These are phyloP conservation scores for Leucocoprinus birnbaumii DNA, from an alignment of 768 basidiomycete genomes.

Conservation along the genomic window DNA sequence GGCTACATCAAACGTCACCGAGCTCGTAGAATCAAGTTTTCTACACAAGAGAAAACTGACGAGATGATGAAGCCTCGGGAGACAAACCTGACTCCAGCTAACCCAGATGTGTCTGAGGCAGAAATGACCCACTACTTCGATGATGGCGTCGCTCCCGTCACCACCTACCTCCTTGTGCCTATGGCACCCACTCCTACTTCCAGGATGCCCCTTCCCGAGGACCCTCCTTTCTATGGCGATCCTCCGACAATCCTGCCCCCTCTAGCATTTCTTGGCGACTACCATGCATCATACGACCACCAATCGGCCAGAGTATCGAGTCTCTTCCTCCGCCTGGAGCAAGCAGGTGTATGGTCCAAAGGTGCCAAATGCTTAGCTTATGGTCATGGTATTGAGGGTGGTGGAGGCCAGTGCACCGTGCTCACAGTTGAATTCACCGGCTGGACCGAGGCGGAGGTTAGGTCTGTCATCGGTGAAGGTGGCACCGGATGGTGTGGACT, in stretches of 20 bases:
- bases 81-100: conserved; percentile 10
- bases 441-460: conserved; percentile 66
- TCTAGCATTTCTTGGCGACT: conserved; percentile 42
- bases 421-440: conserved; percentile 71
- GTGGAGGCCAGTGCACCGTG: conserved; percentile 56
- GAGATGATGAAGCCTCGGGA: conserved; percentile 18
- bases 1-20: conserved; percentile 22
- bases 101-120: conserved; percentile 21
- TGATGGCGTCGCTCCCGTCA: conserved; percentile 35
- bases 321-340: conserved; percentile 70
- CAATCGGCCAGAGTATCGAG: conserved; percentile 66
- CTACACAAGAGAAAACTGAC: conserved; percentile 4
- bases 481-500: conserved; percentile 75
- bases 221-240: conserved; percentile 18
- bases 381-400: conserved; percentile 23
- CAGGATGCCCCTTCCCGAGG: conserved; percentile 53
- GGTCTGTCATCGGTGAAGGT: conserved; percentile 66
- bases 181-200: conserved; percentile 72
- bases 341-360: conserved; percentile 63
- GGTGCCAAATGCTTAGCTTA: conserved; percentile 61
- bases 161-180: conserved; percentile 71
- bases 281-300: conserved; percentile 49
- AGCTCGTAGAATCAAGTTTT: conserved; percentile 6
- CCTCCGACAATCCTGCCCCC: conserved; percentile 37
- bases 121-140: conserved; percentile 65